These are phyloP conservation scores for Suhomyces bolitotheri DNA, from an alignment of 1,139 yeast species.

Conservation along the genomic window DNA sequence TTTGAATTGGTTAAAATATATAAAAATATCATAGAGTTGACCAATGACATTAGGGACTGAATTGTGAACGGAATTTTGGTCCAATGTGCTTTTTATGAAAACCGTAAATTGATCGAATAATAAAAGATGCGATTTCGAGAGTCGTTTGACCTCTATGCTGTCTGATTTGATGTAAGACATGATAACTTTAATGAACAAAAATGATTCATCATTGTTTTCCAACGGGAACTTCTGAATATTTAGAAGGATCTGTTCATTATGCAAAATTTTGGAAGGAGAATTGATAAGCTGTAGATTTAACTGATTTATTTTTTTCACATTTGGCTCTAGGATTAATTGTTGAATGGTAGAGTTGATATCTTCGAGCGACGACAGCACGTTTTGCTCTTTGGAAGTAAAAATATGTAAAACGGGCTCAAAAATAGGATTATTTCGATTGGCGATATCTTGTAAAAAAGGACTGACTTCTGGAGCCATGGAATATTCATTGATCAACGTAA, in stretches of 20 bases:
- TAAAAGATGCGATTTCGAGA: constrained; percentile 22
- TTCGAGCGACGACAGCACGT: not conserved
- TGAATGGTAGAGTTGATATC: not conserved
- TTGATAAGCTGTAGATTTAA: constrained; percentile 6
- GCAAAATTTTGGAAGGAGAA: constrained; percentile 1
- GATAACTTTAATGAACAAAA: constrained; percentile 10
- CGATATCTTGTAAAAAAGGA: constrained; percentile 11
- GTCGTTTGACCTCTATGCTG: constrained; percentile 8
- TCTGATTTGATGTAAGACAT: constrained; percentile 5
- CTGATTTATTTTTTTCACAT: constrained; percentile 4
- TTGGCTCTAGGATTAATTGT: not conserved
- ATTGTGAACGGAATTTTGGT: constrained; percentile 7
- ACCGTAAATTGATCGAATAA: constrained; percentile 27
- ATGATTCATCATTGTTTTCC: constrained; percentile 5
- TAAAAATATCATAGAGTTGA: constrained; percentile 16
- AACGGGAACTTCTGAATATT: constrained; percentile 8
- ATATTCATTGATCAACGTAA: not conserved
- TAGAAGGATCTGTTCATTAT: constrained; percentile 6
- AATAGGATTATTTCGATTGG: not conserved
- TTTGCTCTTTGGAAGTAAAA: not conserved
- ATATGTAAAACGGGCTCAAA: not conserved
- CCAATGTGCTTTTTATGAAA: constrained; percentile 16
- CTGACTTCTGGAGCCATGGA: not conserved
- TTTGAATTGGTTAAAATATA: constrained; percentile 25
- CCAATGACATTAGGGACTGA: constrained; percentile 6